A percentile compares a stretch with the other conserved stretches of the same genome.
phyloP scores from a whole-genome alignment of 2,329 filamentous ascomycete species.

The Penicillium sp. region DNA sequence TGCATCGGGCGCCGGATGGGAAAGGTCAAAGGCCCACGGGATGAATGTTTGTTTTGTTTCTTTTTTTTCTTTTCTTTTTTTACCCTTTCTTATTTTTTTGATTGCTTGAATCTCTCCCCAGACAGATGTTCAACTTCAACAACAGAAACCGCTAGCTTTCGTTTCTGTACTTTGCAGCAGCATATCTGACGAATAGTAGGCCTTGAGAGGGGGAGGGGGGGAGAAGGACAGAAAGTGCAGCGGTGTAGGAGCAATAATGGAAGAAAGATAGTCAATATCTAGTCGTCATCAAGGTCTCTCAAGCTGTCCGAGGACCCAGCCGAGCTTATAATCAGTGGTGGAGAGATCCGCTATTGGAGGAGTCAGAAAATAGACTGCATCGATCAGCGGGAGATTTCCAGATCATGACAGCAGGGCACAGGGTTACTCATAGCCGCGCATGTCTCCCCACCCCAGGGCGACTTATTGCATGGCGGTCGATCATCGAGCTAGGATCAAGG shows the following conservation, averaged over 20 bases:
- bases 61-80: not conserved
- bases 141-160: slow-evolving; percentile 21
- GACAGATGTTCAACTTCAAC: slow-evolving; percentile 22
- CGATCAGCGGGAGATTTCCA: slow-evolving; percentile 35
- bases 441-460: slow-evolving; percentile 31
- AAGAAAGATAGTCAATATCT: slow-evolving; percentile 24
- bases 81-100: not conserved
- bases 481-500: slow-evolving; percentile 36
- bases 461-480: slow-evolving; percentile 41
- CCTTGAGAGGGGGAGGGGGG: slow-evolving; percentile 9
- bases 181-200: slow-evolving; percentile 30
- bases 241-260: slow-evolving; percentile 14
- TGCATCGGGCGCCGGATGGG: slow-evolving; percentile 36
- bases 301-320: slow-evolving; percentile 22
- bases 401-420: slow-evolving; percentile 41
- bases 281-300: slow-evolving; percentile 25
- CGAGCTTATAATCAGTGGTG: slow-evolving; percentile 37
- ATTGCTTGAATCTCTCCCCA: not conserved
- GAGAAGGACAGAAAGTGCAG: slow-evolving; percentile 11
- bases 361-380: slow-evolving; percentile 40
- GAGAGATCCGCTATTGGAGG: slow-evolving; percentile 35
- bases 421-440: slow-evolving; percentile 38
- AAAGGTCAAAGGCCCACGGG: slow-evolving; percentile 16
- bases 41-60: slow-evolving; percentile 5
- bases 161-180: slow-evolving; percentile 23